Conservation (phyloP, 2,329 filamentous ascomycete genomes). For the Alternaria brassicicola region DNA sequence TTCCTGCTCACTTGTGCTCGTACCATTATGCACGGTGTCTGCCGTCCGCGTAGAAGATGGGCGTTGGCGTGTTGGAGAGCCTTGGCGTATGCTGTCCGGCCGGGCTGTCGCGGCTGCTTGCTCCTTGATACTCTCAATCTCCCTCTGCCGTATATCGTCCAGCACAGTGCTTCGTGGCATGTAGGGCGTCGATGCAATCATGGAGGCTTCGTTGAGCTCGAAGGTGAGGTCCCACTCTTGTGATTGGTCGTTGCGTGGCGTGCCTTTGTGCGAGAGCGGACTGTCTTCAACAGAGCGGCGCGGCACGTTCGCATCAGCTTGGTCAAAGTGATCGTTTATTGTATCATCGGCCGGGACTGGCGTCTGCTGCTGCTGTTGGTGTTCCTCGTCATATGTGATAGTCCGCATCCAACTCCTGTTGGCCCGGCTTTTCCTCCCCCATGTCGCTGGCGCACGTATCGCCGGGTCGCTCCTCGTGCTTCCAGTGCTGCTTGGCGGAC, state of each 20-base stretch:
- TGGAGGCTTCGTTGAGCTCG: slow-evolving; percentile 54
- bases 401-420: slow-evolving; percentile 53
- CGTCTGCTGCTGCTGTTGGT: slow-evolving; percentile 13
- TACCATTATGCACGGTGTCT: slow-evolving; percentile 3
- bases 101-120: slow-evolving; percentile 40
- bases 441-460: slow-evolving; percentile 53
- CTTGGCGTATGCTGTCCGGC: slow-evolving; percentile 38
- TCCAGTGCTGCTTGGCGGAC: slow-evolving; percentile 47
- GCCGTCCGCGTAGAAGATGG: slow-evolving; percentile 20
- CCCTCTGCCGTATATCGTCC: slow-evolving; percentile 52
- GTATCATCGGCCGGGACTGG: slow-evolving; percentile 25
- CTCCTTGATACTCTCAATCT: slow-evolving; percentile 49
- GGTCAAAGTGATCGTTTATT: slow-evolving; percentile 13
- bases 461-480: slow-evolving; percentile 50
- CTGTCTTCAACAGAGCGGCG: slow-evolving; percentile 52
- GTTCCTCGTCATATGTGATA: slow-evolving; percentile 41
- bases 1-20: slow-evolving; percentile 11
- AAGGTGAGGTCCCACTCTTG: slow-evolving; percentile 48
- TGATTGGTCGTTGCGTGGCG: slow-evolving; percentile 28
- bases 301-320: slow-evolving; percentile 44
- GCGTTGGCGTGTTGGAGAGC: slow-evolving; percentile 31
- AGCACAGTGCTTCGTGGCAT: slow-evolving; percentile 50
- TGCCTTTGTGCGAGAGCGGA: slow-evolving; percentile 49
- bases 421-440: slow-evolving; percentile 55
- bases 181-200: slow-evolving; percentile 57